Evolutionary conservation across 1,284 basidiomycete genomes (phyloP), one percentile per base, ranked within the genome.

Genomic region (Heterobasidion irregulare): DNA sequence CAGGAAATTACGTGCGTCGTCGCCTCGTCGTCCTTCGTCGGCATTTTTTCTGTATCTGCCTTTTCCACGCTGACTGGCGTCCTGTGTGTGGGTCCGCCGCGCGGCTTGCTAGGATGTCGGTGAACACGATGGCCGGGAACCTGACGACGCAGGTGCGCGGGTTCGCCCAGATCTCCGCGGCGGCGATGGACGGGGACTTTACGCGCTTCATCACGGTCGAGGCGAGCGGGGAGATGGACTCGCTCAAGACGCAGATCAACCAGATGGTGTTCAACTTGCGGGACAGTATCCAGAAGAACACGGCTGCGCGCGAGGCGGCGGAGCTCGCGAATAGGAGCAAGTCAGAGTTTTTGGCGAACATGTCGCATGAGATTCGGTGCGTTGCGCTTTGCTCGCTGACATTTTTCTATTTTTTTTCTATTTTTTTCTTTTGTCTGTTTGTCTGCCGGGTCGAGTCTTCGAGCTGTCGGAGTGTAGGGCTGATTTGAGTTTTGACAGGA

Each of bases 161-260:
- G 16, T 99, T 99, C 67, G 97, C 96, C 0, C 96, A 99, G 72
- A 99, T 99, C 66, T 96, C 94, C 0, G 95, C 96, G 0, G 97
- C 97, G 1, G 97, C 97, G 13, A 98, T 96, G 76, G 96, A 98
- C 67, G 97, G 97, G 59, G 97, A 99, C 74, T 99, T 98, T 72
- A 96, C 94, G 18, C 84, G 95, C 18, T 99, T 99, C 78, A 98
- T 99, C 75, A 99, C 97, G 15, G 96, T 99, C 67, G 96, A 99
- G 67, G 97, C 96, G 0, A 90, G 86, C 56, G 97, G 97, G 56
- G 97, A 99, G 72, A 98, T 99, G 97, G 96, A 99, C 74, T 95
- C 92, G 58, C 82, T 99, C 73, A 99, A 99, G 80, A 98, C 94
- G 6, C 97, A 98, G 75, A 97, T 97, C 76, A 96, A 97, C 68